Evolutionary conservation across 257 asterid genomes (phyloP).

Genomic region (Solanum peruvianum): DNA sequence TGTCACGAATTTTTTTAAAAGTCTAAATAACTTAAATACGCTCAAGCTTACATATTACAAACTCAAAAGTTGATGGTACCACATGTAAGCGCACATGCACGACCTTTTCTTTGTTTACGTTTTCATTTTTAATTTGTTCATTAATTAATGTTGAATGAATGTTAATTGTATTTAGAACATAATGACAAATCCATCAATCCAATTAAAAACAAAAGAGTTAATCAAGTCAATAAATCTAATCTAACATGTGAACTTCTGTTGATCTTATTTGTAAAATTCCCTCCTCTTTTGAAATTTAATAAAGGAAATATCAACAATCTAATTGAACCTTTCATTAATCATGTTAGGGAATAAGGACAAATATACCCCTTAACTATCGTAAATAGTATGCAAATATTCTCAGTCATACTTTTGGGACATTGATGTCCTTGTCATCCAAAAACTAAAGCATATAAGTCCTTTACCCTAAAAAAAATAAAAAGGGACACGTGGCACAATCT

Average conservation of each 20-base stretch:
- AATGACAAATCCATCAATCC: conserved; percentile 3
- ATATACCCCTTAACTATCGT: too few species aligned
- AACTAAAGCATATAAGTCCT: too few species aligned
- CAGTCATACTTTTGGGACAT: too few species aligned
- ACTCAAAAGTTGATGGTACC: background rate
- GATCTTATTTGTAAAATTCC: background rate
- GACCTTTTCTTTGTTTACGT: background rate
- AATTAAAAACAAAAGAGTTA: background rate
- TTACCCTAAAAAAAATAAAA: too few species aligned
- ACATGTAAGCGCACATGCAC: background rate
- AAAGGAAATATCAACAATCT: background rate
- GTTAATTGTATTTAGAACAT: conserved; percentile 1
- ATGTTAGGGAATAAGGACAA: background rate
- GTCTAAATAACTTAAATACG: background rate
- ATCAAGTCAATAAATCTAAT: background rate
- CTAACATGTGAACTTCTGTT: background rate
- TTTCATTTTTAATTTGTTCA: background rate
- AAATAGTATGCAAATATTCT: too few species aligned
- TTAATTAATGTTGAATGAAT: background rate
- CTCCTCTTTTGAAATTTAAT: background rate
- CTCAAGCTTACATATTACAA: background rate
- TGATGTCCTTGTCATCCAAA: too few species aligned
- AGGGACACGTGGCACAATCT: too few species aligned
- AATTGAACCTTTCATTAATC: background rate
- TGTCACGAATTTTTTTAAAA: background rate